Evolutionary conservation across 2,329 filamentous ascomycete genomes (phyloP).

Genomic region (Annulohypoxylon truncatum): DNA sequence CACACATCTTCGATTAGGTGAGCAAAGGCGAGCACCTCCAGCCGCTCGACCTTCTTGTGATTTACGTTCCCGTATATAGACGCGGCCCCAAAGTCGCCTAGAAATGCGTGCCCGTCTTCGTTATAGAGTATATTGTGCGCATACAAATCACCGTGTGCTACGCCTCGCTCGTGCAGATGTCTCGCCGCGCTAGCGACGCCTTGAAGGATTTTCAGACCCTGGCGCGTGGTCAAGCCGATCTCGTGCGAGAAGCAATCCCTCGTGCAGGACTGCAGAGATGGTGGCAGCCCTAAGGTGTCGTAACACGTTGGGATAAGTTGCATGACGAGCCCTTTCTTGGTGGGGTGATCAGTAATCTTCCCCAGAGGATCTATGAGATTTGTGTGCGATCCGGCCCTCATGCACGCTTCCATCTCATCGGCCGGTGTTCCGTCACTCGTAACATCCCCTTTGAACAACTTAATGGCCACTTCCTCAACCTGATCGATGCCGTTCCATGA

Average conservation of each 20-base stretch:
- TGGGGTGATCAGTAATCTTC: slow-evolving; percentile 56
- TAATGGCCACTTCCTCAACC: slow-evolving; percentile 58
- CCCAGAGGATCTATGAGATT: slow-evolving; percentile 60
- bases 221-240: slow-evolving; percentile 46
- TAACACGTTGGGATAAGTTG: slow-evolving; percentile 60
- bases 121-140: slow-evolving; percentile 61
- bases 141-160: slow-evolving; percentile 61
- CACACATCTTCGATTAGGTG: slow-evolving; percentile 60
- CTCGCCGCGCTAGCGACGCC: slow-evolving; percentile 56
- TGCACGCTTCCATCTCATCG: slow-evolving; percentile 62
- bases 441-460: slow-evolving; percentile 60
- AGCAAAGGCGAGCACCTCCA: slow-evolving; percentile 62
- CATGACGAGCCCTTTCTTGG: slow-evolving; percentile 58
- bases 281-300: slow-evolving; percentile 57
- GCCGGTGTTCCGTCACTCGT: slow-evolving; percentile 60
- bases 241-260: slow-evolving; percentile 55
- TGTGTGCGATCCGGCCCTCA: slow-evolving; percentile 58
- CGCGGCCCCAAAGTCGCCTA: slow-evolving; percentile 62
- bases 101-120: slow-evolving; percentile 55
- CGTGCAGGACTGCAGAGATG: slow-evolving; percentile 59
- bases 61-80: slow-evolving; percentile 55
- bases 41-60: slow-evolving; percentile 52
- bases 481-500: slow-evolving; percentile 49
- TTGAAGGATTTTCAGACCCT: slow-evolving; percentile 53
- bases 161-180: slow-evolving; percentile 58